Conservation (phyloP, 2,329 filamentous ascomycete species). For the Emmonsiellopsis sp. region DNA sequence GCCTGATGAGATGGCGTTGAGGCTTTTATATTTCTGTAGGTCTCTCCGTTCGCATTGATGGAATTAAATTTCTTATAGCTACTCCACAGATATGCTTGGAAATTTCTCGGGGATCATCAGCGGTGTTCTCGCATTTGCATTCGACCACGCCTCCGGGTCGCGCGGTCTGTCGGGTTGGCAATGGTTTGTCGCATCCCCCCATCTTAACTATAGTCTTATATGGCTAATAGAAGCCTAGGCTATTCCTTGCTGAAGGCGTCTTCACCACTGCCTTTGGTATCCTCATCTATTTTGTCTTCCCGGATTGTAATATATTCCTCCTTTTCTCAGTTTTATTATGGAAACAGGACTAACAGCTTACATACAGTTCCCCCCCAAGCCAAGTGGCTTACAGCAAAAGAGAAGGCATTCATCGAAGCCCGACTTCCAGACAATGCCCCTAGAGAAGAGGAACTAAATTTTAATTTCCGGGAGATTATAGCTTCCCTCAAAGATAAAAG, state of each 20-base stretch:
- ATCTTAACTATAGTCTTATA: no score
- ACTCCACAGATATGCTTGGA: constrained; percentile 26
- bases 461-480: constrained; percentile 31
- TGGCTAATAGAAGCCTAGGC: constrained; percentile 5
- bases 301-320: constrained; percentile 36
- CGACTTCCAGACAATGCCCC: constrained; percentile 36
- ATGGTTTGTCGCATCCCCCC: constrained; percentile 10
- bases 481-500: constrained; percentile 30
- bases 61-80: not conserved
- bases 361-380: constrained; percentile 33
- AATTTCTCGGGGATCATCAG: constrained; percentile 34
- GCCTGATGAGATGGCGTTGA: constrained; percentile 25
- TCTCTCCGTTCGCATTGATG: constrained; percentile 13
- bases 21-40: constrained; percentile 37
- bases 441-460: constrained; percentile 30
- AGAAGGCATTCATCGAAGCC: constrained; percentile 42
- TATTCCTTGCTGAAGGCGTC: constrained; percentile 17
- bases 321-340: not conserved
- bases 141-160: constrained; percentile 30
- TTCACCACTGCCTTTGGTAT: constrained; percentile 15
- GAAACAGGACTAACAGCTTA: not conserved
- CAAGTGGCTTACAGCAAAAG: constrained; percentile 36
- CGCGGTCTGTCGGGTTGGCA: constrained; percentile 23
- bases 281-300: constrained; percentile 28
- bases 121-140: constrained; percentile 36